Evolutionary conservation across 2,329 filamentous ascomycete species (phyloP).

Genomic region (Cercospora beticola): DNA sequence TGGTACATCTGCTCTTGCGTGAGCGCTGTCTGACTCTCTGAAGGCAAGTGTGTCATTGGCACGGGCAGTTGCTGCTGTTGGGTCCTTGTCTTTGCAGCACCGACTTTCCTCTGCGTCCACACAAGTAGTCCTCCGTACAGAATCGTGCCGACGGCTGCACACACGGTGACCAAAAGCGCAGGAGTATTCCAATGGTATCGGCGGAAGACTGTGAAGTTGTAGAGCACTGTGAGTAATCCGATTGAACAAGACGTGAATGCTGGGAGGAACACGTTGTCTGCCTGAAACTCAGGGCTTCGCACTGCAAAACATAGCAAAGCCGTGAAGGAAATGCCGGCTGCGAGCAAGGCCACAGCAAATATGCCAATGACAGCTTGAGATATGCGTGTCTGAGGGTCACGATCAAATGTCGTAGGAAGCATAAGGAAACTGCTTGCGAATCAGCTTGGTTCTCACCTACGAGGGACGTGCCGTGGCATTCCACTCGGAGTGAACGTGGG

Average conservation of each 20-base stretch:
- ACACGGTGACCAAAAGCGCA: slow-evolving; percentile 46
- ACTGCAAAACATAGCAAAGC: slow-evolving; percentile 50
- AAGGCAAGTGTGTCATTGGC: slow-evolving; percentile 14
- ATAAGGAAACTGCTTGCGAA: slow-evolving; percentile 47
- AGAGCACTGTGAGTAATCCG: slow-evolving; percentile 50
- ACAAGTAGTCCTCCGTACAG: slow-evolving; percentile 46
- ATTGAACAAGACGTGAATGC: slow-evolving; percentile 46
- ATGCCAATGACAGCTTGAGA: slow-evolving; percentile 44
- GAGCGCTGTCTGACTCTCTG: slow-evolving; percentile 21
- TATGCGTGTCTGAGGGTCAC: slow-evolving; percentile 41
- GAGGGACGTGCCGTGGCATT: background rate
- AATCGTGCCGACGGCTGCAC: slow-evolving; percentile 41
- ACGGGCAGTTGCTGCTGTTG: slow-evolving; percentile 13
- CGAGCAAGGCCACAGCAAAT: slow-evolving; percentile 49
- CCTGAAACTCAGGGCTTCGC: slow-evolving; percentile 48
- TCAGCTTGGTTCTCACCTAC: slow-evolving; percentile 14
- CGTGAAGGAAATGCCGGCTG: slow-evolving; percentile 51
- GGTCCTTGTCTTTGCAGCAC: slow-evolving; percentile 29
- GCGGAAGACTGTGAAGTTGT: slow-evolving; percentile 47
- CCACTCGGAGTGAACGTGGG: background rate
- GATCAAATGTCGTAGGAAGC: slow-evolving; percentile 49
- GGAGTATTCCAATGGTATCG: slow-evolving; percentile 46
- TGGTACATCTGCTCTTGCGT: slow-evolving; percentile 45
- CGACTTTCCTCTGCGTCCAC: slow-evolving; percentile 44
- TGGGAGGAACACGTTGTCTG: slow-evolving; percentile 50